A percentile compares a stretch with the other conserved stretches of the same genome.
phyloP scores from a whole-genome alignment of 352 stramenopile species.

The Globisporangium alternatum region DNA sequence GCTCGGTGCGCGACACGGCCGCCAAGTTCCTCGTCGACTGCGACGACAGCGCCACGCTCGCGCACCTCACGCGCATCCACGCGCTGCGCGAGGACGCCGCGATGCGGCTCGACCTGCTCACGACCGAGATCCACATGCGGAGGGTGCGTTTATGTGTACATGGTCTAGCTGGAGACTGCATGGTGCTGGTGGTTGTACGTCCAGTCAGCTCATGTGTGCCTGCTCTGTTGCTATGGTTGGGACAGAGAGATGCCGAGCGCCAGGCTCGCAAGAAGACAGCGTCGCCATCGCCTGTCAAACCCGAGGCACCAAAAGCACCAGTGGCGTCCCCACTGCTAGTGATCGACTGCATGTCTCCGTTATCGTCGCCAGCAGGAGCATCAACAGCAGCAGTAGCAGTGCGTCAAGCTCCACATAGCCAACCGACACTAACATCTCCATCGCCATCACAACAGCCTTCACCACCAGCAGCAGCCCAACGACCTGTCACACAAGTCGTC shows the following conservation, averaged over 20 bases:
- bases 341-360: conserved; percentile 10
- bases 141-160: neutral
- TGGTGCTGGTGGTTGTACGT: neutral
- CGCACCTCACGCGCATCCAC: conserved; percentile 11
- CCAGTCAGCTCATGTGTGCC: neutral
- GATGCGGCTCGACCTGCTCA: conserved; percentile 9
- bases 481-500: neutral
- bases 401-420: neutral
- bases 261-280: conserved; percentile 2
- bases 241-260: conserved; percentile 3
- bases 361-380: neutral
- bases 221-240: too few relatives aligned
- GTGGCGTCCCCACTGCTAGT: neutral
- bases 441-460: neutral
- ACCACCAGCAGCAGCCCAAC: neutral
- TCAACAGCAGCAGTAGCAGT: neutral
- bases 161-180: too few relatives aligned
- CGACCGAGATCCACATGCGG: conserved; percentile 2
- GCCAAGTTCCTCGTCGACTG: conserved; percentile 12
- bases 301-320: neutral
- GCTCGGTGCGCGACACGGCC: conserved; percentile 15
- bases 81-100: conserved; percentile 10
- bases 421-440: neutral
- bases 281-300: neutral
- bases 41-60: conserved; percentile 11